These are phyloP conservation scores for Hymenoscyphus salicellus DNA, from an alignment of 2,329 filamentous ascomycete genomes.

Conservation along the genomic window DNA sequence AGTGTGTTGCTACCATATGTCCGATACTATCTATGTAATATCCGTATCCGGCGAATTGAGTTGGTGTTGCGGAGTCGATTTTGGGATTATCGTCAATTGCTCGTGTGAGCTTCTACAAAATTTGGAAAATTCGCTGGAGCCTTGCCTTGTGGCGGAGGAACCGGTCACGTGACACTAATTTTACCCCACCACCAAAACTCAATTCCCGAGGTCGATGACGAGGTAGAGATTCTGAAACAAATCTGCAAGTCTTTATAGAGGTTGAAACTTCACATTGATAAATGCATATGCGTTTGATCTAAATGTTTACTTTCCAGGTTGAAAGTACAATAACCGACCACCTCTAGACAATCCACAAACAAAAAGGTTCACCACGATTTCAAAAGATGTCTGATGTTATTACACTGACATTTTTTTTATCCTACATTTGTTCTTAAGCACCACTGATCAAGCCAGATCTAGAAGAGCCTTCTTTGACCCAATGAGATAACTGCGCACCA, in stretches of 20 bases:
- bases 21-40: not conserved
- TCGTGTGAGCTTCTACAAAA: constrained; percentile 13
- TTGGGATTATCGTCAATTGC: constrained; percentile 1
- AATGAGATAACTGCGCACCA: constrained; percentile 25
- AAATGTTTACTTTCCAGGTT: too few species aligned
- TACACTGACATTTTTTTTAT: constrained; percentile 29
- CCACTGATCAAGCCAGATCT: constrained; percentile 18
- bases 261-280: too few species aligned
- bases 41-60: not conserved
- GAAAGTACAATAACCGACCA: not conserved
- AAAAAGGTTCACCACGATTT: not conserved
- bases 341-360: not conserved
- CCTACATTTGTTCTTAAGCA: constrained; percentile 32
- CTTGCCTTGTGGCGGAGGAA: not conserved
- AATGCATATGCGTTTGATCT: too few species aligned
- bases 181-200: constrained; percentile 1
- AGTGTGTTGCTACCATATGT: constrained; percentile 19
- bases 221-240: not conserved
- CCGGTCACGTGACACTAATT: not conserved
- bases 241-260: too few species aligned
- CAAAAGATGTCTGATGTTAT: constrained; percentile 16
- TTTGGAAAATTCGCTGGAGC: not conserved
- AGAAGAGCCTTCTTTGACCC: constrained; percentile 23
- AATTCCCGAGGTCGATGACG: not conserved
- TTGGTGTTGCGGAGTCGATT: constrained; percentile 4